Evolutionary conservation across 176 grass and related monocot species (phyloP).

Genomic region (Secale cereale): DNA sequence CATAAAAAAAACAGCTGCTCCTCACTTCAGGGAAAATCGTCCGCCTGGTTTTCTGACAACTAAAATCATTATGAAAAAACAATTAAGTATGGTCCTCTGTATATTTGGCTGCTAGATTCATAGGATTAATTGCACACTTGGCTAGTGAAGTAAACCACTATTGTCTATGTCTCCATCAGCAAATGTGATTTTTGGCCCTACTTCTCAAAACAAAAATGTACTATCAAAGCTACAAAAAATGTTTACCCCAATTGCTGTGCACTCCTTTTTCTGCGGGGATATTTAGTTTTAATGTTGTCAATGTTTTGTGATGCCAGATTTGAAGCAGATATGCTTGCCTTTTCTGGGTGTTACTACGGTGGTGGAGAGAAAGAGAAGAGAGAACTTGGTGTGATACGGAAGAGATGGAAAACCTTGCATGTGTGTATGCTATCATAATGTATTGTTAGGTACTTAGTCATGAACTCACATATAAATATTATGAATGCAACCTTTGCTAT

Average conservation of each 20-base stretch:
- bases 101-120: background rate
- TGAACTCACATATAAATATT: background rate
- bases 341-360: conserved; percentile 82
- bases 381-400: conserved; percentile 66
- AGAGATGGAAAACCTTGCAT: conserved; percentile 79
- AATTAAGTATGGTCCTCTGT: background rate
- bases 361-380: conserved; percentile 71
- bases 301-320: conserved; percentile 51
- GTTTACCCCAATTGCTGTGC: background rate
- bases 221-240: background rate
- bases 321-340: conserved; percentile 88
- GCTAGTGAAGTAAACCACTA: conserved; percentile 4
- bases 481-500: background rate
- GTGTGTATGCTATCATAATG: conserved; percentile 32
- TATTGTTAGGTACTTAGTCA: conserved; percentile 1
- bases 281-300: background rate
- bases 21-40: too few species aligned
- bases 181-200: background rate
- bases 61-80: too few species aligned
- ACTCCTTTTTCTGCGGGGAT: background rate
- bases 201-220: background rate
- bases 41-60: too few species aligned
- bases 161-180: background rate
- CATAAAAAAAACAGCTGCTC: too few species aligned
- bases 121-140: background rate